phyloP scores from a whole-genome alignment of 768 basidiomycete genomes.

The Clitopilus hobsonii region DNA sequence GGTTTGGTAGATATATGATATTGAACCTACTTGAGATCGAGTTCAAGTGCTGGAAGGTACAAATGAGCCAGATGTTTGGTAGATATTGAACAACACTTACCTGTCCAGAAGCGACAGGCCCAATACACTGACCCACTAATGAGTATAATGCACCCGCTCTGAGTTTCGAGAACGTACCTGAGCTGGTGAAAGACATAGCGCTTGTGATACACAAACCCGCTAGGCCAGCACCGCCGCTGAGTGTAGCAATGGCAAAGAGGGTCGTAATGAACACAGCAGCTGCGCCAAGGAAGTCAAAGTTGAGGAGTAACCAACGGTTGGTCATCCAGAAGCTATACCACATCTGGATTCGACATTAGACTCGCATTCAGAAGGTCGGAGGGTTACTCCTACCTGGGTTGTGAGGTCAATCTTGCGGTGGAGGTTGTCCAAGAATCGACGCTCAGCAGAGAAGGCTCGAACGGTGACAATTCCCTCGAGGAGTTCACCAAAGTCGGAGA shows the following conservation, averaged over 20 bases:
- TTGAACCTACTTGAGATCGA: constrained; percentile 65
- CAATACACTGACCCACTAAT: constrained; percentile 50
- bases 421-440: constrained; percentile 68
- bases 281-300: constrained; percentile 78
- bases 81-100: constrained; percentile 13
- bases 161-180: constrained; percentile 28
- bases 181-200: constrained; percentile 47
- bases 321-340: constrained; percentile 91
- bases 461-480: constrained; percentile 91
- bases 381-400: constrained; percentile 49
- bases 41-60: constrained; percentile 53
- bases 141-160: no score
- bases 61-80: background rate
- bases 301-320: constrained; percentile 79
- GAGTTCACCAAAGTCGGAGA: constrained; percentile 77
- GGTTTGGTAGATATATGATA: background rate
- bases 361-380: background rate
- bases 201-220: constrained; percentile 77
- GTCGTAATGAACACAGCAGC: constrained; percentile 71
- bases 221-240: constrained; percentile 48
- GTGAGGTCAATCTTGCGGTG: constrained; percentile 73
- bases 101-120: constrained; percentile 49
- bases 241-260: constrained; percentile 66
- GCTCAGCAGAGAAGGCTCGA: constrained; percentile 83
- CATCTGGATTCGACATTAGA: constrained; percentile 40